Percentiles rank a stretch among this genome's conserved stretches.
These are phyloP conservation scores for Xylariaceae sp. DNA, from an alignment of 2,329 filamentous ascomycete species.

Conservation along the genomic window DNA sequence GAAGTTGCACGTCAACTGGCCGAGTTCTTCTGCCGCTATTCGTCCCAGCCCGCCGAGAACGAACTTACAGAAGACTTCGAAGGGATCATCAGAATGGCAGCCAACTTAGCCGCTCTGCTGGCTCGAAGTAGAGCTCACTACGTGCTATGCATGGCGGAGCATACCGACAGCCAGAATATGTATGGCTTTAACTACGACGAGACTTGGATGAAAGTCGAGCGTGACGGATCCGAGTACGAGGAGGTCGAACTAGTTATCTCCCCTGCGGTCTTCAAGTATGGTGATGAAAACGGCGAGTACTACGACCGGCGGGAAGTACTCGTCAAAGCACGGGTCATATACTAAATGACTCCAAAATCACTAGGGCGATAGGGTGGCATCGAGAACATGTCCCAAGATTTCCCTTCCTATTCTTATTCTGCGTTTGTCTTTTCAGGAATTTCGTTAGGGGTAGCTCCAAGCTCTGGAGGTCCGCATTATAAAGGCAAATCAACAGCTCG, in stretches of 20 bases:
- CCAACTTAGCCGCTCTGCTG: background rate
- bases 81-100: background rate
- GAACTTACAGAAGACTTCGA: background rate
- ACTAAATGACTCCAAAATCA: background rate
- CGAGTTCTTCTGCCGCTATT: background rate
- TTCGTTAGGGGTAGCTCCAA: no score
- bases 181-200: background rate
- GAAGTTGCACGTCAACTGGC: background rate
- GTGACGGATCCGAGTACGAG: background rate
- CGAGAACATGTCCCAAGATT: no score
- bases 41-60: background rate
- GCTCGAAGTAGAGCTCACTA: background rate
- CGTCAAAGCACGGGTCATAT: background rate
- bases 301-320: background rate
- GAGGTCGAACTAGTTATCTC: background rate
- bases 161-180: background rate
- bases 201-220: background rate
- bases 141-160: background rate
- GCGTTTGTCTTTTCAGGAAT: no score
- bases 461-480: no score
- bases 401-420: no score
- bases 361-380: no score
- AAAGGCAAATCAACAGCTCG: no score
- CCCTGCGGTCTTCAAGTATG: background rate
- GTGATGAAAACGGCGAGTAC: background rate